Conservation (phyloP, 345 rosid genomes). For the Linum lewisii region DNA sequence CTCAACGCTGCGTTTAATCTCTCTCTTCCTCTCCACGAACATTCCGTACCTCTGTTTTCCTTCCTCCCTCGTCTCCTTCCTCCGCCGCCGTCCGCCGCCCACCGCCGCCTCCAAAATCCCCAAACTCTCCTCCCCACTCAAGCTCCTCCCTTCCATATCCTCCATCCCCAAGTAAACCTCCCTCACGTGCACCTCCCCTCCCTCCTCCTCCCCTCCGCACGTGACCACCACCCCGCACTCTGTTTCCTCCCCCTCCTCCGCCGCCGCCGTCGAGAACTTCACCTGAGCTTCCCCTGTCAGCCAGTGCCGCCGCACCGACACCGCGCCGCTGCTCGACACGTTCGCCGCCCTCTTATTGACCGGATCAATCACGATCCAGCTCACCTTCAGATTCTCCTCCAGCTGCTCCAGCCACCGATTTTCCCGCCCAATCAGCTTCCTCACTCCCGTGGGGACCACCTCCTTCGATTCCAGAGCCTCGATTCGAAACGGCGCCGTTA, state of each 20-base stretch:
- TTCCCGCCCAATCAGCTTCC: not conserved
- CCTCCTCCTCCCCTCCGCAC: constrained; percentile 45
- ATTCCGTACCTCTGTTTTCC: constrained; percentile 32
- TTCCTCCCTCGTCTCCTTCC: constrained; percentile 10
- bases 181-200: constrained; percentile 47
- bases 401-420: constrained; percentile 37
- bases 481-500: constrained; percentile 47
- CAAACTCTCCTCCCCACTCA: constrained; percentile 67
- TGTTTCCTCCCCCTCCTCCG: constrained; percentile 20
- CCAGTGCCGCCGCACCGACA: constrained; percentile 62
- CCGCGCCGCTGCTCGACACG: constrained; percentile 47
- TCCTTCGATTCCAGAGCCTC: constrained; percentile 52
- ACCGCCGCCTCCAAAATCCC: constrained; percentile 39
- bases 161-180: constrained; percentile 58
- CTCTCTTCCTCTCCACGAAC: constrained; percentile 35
- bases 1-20: constrained; percentile 23
- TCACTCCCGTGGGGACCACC: constrained; percentile 24
- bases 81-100: constrained; percentile 32
- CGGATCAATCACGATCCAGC: constrained; percentile 73
- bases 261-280: constrained; percentile 34
- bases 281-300: constrained; percentile 49
- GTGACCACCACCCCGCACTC: constrained; percentile 35
- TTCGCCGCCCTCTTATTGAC: constrained; percentile 39
- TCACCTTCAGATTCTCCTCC: constrained; percentile 39
- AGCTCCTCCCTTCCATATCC: constrained; percentile 64